Percentiles rank a stretch among this genome's conserved stretches.
Evolutionary conservation across 192 early-diverging fungal genomes (phyloP).

Genomic region (Coemansia sp.): DNA sequence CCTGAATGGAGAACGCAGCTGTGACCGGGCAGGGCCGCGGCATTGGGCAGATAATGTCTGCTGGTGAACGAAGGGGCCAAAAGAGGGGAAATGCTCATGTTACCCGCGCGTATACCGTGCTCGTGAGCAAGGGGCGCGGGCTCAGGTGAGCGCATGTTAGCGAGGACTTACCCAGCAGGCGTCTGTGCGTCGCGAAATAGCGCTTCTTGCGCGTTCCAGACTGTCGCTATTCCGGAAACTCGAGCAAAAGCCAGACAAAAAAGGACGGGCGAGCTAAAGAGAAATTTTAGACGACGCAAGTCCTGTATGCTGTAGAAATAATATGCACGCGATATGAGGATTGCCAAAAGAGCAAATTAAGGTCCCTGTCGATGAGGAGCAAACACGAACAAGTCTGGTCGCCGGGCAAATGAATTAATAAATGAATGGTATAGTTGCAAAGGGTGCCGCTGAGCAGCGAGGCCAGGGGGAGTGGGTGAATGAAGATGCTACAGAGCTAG

Average conservation of each 20-base stretch:
- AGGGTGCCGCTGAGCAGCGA: no score
- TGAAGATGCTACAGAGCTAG: not conserved
- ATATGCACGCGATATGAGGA: constrained; percentile 21
- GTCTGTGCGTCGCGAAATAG: not conserved
- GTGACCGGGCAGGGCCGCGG: no score
- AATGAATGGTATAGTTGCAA: not conserved
- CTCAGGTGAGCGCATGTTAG: no score
- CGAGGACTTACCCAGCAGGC: not conserved
- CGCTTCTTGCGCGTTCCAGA: no score
- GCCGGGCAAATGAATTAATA: not conserved
- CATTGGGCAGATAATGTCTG: no score
- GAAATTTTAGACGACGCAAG: no score
- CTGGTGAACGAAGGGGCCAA: no score
- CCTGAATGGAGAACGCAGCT: not conserved
- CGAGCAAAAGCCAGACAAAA: not conserved
- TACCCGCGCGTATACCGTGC: not conserved
- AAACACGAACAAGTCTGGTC: not conserved
- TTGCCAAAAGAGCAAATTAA: constrained; percentile 6
- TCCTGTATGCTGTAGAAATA: not conserved
- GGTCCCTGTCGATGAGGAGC: not conserved
- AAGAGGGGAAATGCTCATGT: not conserved
- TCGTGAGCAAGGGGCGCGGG: not conserved
- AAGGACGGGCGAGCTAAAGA: not conserved
- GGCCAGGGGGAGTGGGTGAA: no score
- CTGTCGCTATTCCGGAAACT: not conserved